Evolutionary conservation across 1,284 basidiomycete species (phyloP).

Genomic region (Pseudozyma tsukubaensis): DNA sequence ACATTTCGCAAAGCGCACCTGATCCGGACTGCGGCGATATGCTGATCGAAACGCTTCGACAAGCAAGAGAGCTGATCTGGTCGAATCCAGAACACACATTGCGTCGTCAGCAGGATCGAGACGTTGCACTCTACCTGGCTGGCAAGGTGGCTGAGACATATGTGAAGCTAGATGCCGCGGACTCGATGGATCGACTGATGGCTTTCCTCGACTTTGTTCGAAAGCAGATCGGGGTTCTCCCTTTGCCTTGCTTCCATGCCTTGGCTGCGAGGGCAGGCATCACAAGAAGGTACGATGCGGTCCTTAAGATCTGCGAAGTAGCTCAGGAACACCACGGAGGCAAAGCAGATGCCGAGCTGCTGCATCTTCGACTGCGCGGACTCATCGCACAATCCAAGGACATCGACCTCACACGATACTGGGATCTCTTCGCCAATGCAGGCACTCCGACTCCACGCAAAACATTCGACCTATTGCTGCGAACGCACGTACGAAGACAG

Average conservation of each 20-base stretch:
- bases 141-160: conserved; percentile 38
- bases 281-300: conserved; percentile 23
- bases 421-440: conserved; percentile 12
- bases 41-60: conserved; percentile 22
- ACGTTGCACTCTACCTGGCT: conserved; percentile 28
- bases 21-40: conserved; percentile 22
- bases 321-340: conserved; percentile 24
- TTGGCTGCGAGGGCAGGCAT: conserved; percentile 28
- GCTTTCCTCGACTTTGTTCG: conserved; percentile 25
- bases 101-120: conserved; percentile 1
- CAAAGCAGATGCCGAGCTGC: conserved; percentile 34
- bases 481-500: conserved; percentile 35
- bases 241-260: conserved; percentile 30
- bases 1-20: conserved; percentile 15
- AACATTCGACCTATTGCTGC: conserved; percentile 40
- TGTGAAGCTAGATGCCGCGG: conserved; percentile 31
- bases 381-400: conserved; percentile 24
- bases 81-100: conserved; percentile 10
- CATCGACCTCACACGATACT: conserved; percentile 16
- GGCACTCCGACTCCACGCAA: conserved; percentile 32
- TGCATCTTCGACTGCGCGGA: conserved; percentile 35
- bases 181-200: conserved; percentile 33
- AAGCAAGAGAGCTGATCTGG: conserved; percentile 32
- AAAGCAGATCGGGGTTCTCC: conserved; percentile 23
- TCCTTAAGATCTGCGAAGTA: conserved; percentile 29